Percentiles rank a stretch among this genome's conserved stretches.
Evolutionary conservation across 495 filamentous ascomycete species (phyloP).

Genomic region (Xylaria nigripes): DNA sequence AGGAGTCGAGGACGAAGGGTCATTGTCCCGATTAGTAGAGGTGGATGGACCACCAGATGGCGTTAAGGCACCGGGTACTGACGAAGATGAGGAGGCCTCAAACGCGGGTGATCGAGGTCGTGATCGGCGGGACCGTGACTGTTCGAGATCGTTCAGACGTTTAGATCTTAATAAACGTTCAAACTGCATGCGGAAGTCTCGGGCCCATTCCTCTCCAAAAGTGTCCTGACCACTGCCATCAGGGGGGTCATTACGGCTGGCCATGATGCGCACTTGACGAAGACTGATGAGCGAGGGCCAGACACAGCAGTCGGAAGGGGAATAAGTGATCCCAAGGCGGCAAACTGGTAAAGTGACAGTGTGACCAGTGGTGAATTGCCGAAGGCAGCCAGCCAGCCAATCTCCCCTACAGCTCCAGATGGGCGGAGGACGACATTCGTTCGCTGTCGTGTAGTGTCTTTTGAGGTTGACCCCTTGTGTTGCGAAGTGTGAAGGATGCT

Average conservation of each 20-base stretch:
- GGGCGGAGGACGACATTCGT: constrained; percentile 8
- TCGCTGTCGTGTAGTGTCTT: not conserved
- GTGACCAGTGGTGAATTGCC: not conserved
- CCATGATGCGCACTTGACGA: constrained; percentile 11
- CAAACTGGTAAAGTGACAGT: too few species aligned
- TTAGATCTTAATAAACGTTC: constrained; percentile 69
- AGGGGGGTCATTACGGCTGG: constrained; percentile 12
- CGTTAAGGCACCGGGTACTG: constrained; percentile 30
- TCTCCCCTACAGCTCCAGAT: constrained; percentile 8
- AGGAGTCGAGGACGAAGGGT: constrained; percentile 33
- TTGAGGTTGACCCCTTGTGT: not conserved
- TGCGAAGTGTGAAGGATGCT: too few species aligned
- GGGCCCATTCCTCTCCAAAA: constrained; percentile 47
- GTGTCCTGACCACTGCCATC: constrained; percentile 23
- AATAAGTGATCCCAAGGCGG: not conserved
- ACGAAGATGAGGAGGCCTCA: constrained; percentile 37
- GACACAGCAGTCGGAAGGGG: not conserved
- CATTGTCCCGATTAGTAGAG: constrained; percentile 22
- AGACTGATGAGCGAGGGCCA: not conserved
- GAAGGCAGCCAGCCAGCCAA: constrained; percentile 5
- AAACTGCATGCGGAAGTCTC: constrained; percentile 52
- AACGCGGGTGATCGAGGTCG: constrained; percentile 15
- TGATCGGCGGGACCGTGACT: constrained; percentile 41
- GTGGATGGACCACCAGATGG: constrained; percentile 35
- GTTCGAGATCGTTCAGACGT: constrained; percentile 66